Evolutionary conservation across 176 grass and related monocot genomes (phyloP).

Genomic region (Areca catechu): DNA sequence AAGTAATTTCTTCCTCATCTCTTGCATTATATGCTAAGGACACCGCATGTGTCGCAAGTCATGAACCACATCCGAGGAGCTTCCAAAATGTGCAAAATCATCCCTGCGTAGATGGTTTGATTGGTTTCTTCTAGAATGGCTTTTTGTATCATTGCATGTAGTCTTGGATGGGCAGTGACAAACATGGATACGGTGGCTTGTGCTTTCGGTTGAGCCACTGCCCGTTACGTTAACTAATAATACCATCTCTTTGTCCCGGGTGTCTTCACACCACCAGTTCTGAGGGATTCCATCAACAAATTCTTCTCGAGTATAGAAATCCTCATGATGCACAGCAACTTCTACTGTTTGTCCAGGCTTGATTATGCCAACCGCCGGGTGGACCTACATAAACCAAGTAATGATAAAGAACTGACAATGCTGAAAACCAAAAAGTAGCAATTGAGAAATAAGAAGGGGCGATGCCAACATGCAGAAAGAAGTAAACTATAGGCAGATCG

Average conservation of each 20-base stretch:
- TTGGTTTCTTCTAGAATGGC: conserved; percentile 47
- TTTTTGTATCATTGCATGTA: not conserved
- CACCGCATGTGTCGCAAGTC: conserved; percentile 56
- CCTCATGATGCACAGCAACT: conserved; percentile 70
- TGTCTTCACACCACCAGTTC: conserved; percentile 86
- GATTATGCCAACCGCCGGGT: conserved; percentile 61
- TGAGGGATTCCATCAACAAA: conserved; percentile 86
- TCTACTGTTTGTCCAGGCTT: conserved; percentile 65
- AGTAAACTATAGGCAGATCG: too few species aligned
- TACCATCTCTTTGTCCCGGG: conserved; percentile 60
- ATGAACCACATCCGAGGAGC: conserved; percentile 31
- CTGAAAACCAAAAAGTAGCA: too few species aligned
- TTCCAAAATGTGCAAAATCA: conserved; percentile 43
- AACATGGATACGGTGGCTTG: conserved; percentile 49
- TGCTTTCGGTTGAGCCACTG: conserved; percentile 48
- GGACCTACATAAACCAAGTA: conserved; percentile 33
- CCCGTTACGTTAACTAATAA: conserved; percentile 56
- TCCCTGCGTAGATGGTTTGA: conserved; percentile 31
- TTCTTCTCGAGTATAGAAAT: conserved; percentile 75
- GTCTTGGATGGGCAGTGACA: conserved; percentile 37
- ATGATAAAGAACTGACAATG: not conserved
- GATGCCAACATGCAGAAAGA: too few species aligned
- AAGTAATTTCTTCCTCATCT: conserved; percentile 11
- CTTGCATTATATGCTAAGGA: conserved; percentile 40
- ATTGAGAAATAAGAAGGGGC: too few species aligned